Conservation (phyloP, 768 basidiomycete species). For the Panaeolus papilionaceus region DNA sequence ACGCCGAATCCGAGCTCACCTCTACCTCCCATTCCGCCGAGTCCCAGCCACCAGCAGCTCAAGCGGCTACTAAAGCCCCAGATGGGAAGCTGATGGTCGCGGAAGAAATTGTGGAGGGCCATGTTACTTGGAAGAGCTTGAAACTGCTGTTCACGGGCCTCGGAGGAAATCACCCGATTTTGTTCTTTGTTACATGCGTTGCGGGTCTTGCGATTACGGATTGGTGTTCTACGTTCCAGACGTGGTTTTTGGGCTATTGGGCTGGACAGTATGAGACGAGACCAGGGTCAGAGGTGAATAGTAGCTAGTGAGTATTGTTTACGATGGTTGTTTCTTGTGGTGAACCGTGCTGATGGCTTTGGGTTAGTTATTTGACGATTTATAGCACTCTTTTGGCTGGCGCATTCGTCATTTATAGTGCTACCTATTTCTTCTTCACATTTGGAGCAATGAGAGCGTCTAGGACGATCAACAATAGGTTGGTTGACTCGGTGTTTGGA, state of each 20-base stretch:
- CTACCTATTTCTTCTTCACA: slow-evolving; percentile 47
- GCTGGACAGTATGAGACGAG: slow-evolving; percentile 46
- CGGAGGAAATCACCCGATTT: slow-evolving; percentile 38
- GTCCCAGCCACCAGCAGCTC: background rate
- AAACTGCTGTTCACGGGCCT: slow-evolving; percentile 43
- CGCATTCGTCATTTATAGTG: slow-evolving; percentile 36
- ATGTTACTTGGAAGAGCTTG: slow-evolving; percentile 34
- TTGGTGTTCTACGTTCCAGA: slow-evolving; percentile 35
- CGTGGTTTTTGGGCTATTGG: slow-evolving; percentile 53
- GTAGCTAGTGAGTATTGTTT: slow-evolving; percentile 23
- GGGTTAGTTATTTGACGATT: background rate
- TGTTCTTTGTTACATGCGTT: slow-evolving; percentile 39
- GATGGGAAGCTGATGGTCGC: slow-evolving; percentile 65
- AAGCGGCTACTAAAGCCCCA: slow-evolving; percentile 23
- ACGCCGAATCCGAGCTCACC: slow-evolving; percentile 26
- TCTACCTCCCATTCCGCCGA: background rate
- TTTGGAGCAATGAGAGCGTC: slow-evolving; percentile 47
- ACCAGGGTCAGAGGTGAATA: slow-evolving; percentile 39
- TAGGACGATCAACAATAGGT: slow-evolving; percentile 17
- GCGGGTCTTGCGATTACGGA: slow-evolving; percentile 32
- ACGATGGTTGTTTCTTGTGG: slow-evolving; percentile 3
- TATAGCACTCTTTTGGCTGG: slow-evolving; percentile 16
- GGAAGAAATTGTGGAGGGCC: slow-evolving; percentile 59
- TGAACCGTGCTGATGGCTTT: background rate
- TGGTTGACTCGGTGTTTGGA: slow-evolving; percentile 26